A percentile compares a stretch with the other conserved stretches of the same genome.
phyloP scores from a whole-genome alignment of 116 monocot genomes.

The Dioscorea cayenensis region DNA sequence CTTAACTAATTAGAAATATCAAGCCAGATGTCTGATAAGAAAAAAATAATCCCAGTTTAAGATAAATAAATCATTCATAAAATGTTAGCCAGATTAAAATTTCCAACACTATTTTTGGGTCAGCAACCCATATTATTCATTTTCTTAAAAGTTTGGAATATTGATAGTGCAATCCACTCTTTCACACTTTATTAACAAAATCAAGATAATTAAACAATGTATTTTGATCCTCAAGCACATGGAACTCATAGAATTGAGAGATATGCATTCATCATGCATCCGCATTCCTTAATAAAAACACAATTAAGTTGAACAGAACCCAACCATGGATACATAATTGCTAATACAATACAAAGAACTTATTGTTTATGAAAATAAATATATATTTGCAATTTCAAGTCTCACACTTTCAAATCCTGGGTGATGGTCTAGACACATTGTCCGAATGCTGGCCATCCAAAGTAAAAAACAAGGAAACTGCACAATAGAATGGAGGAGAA shows the following conservation, averaged over 20 bases:
- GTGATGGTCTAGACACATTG: slow-evolving; percentile 85
- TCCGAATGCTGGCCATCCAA: slow-evolving; percentile 85
- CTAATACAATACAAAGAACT: neutral
- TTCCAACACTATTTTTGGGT: neutral
- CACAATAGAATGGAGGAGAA: slow-evolving; percentile 10
- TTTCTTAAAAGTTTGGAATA: neutral
- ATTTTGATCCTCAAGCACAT: neutral
- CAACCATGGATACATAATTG: neutral
- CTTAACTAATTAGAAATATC: neutral
- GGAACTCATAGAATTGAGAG: neutral
- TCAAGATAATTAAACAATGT: neutral
- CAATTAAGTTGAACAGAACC: neutral
- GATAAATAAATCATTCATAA: neutral
- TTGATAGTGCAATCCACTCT: neutral
- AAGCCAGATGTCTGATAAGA: neutral
- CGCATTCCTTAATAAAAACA: neutral
- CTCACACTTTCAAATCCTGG: slow-evolving; percentile 87
- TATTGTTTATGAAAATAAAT: neutral
- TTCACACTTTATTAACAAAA: neutral
- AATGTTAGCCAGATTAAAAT: neutral
- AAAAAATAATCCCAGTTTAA: neutral
- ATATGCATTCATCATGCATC: neutral
- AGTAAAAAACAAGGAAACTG: slow-evolving; percentile 94
- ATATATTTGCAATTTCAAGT: neutral
- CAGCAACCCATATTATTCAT: neutral